These are phyloP conservation scores for Cryptomeria japonica DNA, from an alignment of 75 land plant species.

Conservation along the genomic window DNA sequence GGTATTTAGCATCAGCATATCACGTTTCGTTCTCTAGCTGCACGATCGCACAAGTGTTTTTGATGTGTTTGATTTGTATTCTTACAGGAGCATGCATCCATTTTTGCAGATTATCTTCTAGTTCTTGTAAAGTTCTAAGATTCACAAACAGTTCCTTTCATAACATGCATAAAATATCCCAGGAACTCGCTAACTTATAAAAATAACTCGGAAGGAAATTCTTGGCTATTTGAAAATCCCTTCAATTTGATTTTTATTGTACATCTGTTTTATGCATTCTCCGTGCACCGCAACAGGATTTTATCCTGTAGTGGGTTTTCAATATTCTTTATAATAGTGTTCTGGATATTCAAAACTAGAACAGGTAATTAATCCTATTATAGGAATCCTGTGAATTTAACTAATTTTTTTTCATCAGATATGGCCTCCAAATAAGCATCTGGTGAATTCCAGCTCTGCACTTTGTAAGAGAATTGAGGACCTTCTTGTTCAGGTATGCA, in stretches of 20 bases:
- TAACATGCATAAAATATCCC: not conserved
- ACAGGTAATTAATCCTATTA: not conserved
- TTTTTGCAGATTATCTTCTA: not conserved
- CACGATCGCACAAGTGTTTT: not conserved
- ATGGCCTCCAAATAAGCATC: conserved; percentile 38
- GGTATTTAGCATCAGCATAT: not conserved
- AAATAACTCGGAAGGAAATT: not conserved
- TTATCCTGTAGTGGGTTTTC: not conserved
- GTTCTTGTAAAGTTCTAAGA: not conserved
- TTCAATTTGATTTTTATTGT: not conserved
- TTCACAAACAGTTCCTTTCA: not conserved
- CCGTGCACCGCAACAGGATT: not conserved
- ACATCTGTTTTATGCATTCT: not conserved
- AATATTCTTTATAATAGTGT: not conserved
- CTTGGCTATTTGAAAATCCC: not conserved
- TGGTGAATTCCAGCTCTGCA: conserved; percentile 20
- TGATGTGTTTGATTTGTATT: conserved; percentile 1
- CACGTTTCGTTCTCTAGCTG: not conserved
- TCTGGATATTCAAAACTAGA: not conserved
- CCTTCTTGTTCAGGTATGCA: conserved; percentile 19
- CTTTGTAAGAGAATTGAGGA: conserved; percentile 25
- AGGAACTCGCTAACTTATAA: not conserved
- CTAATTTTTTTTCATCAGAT: conserved; percentile 16
- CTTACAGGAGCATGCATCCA: not conserved
- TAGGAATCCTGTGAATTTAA: not conserved